Percentiles rank a stretch among this genome's conserved stretches.
These are phyloP conservation scores for Ehretia macrophylla DNA, from an alignment of 257 asterid genomes.

Conservation along the genomic window DNA sequence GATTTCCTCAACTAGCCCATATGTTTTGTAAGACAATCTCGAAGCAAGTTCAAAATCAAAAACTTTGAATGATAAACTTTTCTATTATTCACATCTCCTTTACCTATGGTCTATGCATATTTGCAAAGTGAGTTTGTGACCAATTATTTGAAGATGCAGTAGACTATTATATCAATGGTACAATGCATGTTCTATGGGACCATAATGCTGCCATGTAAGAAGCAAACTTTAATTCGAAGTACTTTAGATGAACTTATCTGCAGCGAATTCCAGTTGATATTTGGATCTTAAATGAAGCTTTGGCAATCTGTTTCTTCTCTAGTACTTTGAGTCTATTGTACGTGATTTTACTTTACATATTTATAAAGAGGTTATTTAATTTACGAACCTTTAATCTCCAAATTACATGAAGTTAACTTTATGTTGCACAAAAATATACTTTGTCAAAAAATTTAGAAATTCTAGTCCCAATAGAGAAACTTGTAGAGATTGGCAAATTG, in stretches of 20 bases:
- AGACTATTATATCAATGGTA: constrained; percentile 15
- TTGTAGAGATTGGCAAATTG: too few species aligned
- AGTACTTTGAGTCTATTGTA: too few species aligned
- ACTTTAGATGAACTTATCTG: constrained; percentile 13
- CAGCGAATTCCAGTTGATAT: not conserved
- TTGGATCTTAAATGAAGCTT: too few species aligned
- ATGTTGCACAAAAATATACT: too few species aligned
- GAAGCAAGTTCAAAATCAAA: not conserved
- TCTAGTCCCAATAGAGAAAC: too few species aligned
- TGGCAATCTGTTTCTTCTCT: too few species aligned
- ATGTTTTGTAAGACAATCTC: not conserved
- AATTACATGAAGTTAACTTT: too few species aligned
- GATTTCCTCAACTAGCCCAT: not conserved
- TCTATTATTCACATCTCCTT: not conserved
- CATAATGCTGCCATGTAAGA: constrained; percentile 33
- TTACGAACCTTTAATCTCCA: too few species aligned
- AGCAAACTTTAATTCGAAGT: constrained; percentile 52
- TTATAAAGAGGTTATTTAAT: too few species aligned
- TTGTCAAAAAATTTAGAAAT: too few species aligned
- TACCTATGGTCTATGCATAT: not conserved
- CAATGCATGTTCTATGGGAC: constrained; percentile 33
- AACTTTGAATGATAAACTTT: constrained; percentile 3
- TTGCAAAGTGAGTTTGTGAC: not conserved
- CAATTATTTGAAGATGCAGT: not conserved
- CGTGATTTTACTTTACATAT: too few species aligned